phyloP scores from a whole-genome alignment of 768 basidiomycete species.

The Panellus pusillus region DNA sequence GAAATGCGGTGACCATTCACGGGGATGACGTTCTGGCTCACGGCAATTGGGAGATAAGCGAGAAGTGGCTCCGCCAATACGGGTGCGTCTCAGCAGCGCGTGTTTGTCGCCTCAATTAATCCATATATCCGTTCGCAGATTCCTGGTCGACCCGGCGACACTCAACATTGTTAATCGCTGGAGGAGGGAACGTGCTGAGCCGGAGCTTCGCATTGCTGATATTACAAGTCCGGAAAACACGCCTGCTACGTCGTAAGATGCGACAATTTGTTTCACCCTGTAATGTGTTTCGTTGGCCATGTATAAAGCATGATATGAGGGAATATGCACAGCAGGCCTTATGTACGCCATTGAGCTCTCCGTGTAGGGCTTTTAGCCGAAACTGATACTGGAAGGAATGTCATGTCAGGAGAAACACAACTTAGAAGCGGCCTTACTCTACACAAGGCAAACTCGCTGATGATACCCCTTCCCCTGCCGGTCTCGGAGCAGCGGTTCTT shows the following conservation, averaged over 20 bases:
- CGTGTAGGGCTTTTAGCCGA: constrained; percentile 76
- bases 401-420: constrained; percentile 14
- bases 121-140: constrained; percentile 42
- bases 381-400: constrained; percentile 73
- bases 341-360: constrained; percentile 83
- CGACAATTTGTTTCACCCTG: constrained; percentile 16
- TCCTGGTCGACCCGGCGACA: constrained; percentile 73
- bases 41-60: constrained; percentile 85
- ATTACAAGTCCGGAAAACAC: constrained; percentile 40
- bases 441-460: constrained; percentile 85
- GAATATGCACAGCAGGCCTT: constrained; percentile 73
- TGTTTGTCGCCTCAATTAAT: constrained; percentile 1
- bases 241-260: constrained; percentile 24
- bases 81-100: constrained; percentile 48
- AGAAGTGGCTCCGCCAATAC: constrained; percentile 81
- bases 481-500: constrained; percentile 88
- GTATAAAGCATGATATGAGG: background rate
- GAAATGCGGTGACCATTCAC: constrained; percentile 70
- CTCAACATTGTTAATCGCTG: constrained; percentile 80
- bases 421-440: constrained; percentile 47
- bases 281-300: constrained; percentile 1
- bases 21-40: constrained; percentile 92
- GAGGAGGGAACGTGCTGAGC: constrained; percentile 80
- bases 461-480: constrained; percentile 84
- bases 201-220: constrained; percentile 61